Percentiles rank a stretch among this genome's conserved stretches.
These are phyloP conservation scores for Hygrocybe punicea DNA, from an alignment of 768 basidiomycete genomes.

Conservation along the genomic window DNA sequence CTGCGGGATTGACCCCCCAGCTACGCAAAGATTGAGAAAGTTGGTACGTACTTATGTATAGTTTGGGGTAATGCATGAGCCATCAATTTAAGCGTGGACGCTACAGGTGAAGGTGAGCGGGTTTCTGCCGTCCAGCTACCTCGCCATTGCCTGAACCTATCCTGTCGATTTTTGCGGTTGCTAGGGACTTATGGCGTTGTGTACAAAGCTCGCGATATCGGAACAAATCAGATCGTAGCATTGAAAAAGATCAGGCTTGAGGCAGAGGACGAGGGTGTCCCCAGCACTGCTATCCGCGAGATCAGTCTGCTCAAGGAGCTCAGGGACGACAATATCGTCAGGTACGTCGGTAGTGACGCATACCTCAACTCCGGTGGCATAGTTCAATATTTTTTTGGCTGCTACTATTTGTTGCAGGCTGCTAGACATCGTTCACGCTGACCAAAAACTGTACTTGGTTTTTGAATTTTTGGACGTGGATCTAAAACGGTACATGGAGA, in stretches of 20 bases:
- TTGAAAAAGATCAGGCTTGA: constrained; percentile 98
- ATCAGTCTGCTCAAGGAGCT: constrained; percentile 96
- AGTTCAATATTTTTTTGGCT: constrained; percentile 1
- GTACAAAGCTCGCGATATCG: constrained; percentile 89
- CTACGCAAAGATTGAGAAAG: constrained; percentile 97
- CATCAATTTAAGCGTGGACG: neutral
- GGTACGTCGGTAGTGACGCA: constrained; percentile 46
- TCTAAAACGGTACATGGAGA: constrained; percentile 95
- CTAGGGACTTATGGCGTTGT: constrained; percentile 97
- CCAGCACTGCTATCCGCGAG: constrained; percentile 96
- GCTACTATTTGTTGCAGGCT: too few relatives aligned
- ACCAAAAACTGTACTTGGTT: constrained; percentile 96
- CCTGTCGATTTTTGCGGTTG: constrained; percentile 6
- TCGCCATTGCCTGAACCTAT: constrained; percentile 11
- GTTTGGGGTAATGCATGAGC: too few relatives aligned
- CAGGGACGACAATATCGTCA: constrained; percentile 93
- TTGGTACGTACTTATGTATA: too few relatives aligned
- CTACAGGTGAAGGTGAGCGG: constrained; percentile 50
- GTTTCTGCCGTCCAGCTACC: constrained; percentile 3
- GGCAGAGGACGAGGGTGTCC: constrained; percentile 98
- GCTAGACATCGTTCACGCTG: constrained; percentile 93
- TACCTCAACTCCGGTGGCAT: constrained; percentile 1
- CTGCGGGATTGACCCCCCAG: constrained; percentile 39
- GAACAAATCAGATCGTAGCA: constrained; percentile 81
- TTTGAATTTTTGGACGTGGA: constrained; percentile 98